Percentiles rank a stretch among this genome's conserved stretches.
Evolutionary conservation across 78 protist genomes (phyloP).

Genomic region (Salpingoeca rosetta): DNA sequence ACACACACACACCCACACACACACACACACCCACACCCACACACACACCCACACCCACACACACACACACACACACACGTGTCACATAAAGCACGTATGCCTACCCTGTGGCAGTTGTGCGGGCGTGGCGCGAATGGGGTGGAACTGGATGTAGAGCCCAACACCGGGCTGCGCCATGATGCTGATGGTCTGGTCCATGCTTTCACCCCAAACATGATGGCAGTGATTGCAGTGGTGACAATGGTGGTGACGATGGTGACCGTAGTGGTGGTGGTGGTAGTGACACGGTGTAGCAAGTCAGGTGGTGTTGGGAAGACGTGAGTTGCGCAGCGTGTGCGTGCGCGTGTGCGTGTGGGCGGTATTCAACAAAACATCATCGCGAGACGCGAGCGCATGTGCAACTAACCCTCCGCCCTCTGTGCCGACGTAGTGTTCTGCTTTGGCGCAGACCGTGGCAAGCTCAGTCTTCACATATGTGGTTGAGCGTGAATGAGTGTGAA

Average conservation of each 20-base stretch:
- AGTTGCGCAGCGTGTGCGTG: neutral
- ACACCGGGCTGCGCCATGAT: neutral
- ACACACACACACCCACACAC: no score
- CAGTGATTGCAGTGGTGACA: no score
- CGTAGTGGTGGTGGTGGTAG: no score
- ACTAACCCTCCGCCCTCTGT: conserved; percentile 18
- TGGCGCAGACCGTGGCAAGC: neutral
- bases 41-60: no score
- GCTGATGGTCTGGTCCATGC: conserved; percentile 25
- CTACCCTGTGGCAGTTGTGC: neutral
- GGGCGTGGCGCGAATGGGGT: neutral
- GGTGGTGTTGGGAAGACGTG: neutral
- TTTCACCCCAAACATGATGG: no score
- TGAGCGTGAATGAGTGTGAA: neutral
- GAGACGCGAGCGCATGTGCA: neutral
- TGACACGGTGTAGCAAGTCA: neutral
- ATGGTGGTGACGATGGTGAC: no score
- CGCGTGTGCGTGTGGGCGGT: neutral
- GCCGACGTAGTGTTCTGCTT: conserved; percentile 4
- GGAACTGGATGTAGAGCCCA: neutral
- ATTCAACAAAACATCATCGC: neutral
- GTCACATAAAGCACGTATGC: no score
- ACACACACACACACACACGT: no score
- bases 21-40: no score
- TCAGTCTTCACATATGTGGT: no score